Percentiles rank a stretch among this genome's conserved stretches.
phyloP scores from a whole-genome alignment of 1,284 basidiomycete genomes.

The Trichosporon ovoides region DNA sequence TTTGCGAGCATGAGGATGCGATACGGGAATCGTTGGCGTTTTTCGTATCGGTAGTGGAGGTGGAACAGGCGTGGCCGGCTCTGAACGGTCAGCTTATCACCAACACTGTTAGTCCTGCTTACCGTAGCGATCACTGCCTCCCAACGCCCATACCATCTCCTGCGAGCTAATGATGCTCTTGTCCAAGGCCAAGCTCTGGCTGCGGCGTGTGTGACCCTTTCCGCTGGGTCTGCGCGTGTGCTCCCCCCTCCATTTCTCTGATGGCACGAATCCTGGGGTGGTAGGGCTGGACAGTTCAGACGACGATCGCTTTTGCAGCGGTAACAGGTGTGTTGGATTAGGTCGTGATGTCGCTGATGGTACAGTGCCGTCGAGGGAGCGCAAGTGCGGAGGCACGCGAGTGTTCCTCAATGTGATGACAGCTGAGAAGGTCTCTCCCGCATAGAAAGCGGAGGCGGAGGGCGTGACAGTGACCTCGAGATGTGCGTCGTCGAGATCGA shows the following conservation, averaged over 20 bases:
- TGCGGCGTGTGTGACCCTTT: slow-evolving; percentile 26
- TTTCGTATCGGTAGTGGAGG: slow-evolving; percentile 35
- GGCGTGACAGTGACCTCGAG: slow-evolving; percentile 57
- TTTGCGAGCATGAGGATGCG: slow-evolving; percentile 46
- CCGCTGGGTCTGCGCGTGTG: slow-evolving; percentile 8
- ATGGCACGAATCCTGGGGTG: not conserved
- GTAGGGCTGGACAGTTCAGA: not conserved
- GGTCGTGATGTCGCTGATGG: not conserved
- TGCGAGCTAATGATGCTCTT: slow-evolving; percentile 44
- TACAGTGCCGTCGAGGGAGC: not conserved
- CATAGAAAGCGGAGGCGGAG: slow-evolving; percentile 82
- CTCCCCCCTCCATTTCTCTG: not conserved
- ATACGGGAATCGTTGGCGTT: slow-evolving; percentile 26
- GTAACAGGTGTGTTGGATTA: not conserved
- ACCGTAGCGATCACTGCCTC: slow-evolving; percentile 21
- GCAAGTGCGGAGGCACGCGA: slow-evolving; percentile 33
- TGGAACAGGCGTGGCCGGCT: slow-evolving; percentile 18
- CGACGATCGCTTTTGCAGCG: slow-evolving; percentile 6
- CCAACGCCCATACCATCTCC: slow-evolving; percentile 44
- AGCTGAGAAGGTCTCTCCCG: slow-evolving; percentile 79
- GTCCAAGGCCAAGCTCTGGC: slow-evolving; percentile 37
- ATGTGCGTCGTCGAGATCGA: slow-evolving; percentile 35
- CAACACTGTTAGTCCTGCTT: slow-evolving; percentile 11
- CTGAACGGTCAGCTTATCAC: not conserved
- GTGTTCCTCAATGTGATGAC: slow-evolving; percentile 84